Percentiles rank a stretch among this genome's conserved stretches.
Evolutionary conservation across 192 early-diverging fungal species (phyloP).

Genomic region (Backusella circina): DNA sequence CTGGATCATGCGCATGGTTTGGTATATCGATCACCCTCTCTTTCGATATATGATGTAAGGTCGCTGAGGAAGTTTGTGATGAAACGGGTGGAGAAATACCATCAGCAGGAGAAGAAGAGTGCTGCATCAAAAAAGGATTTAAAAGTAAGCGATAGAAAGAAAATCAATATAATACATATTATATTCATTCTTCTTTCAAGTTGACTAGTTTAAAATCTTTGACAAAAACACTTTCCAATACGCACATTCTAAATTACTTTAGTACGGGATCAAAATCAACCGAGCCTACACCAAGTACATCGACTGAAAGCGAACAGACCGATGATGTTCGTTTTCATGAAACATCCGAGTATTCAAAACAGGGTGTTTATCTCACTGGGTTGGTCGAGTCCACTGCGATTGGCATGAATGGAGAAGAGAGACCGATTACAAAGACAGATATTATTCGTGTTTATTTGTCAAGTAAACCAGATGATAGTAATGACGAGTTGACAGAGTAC

Average conservation of each 20-base stretch:
- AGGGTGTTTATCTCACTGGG: slow-evolving; percentile 34
- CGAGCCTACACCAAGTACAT: not conserved
- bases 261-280: slow-evolving; percentile 3
- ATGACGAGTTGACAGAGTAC: slow-evolving; percentile 18
- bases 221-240: slow-evolving; percentile 27
- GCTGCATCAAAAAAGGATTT: slow-evolving; percentile 9
- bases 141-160: not conserved
- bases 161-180: not conserved
- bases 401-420: slow-evolving; percentile 26
- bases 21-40: slow-evolving; percentile 24
- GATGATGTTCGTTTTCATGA: not conserved
- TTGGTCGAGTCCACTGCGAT: slow-evolving; percentile 9
- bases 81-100: slow-evolving; percentile 13
- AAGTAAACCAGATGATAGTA: not conserved
- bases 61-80: slow-evolving; percentile 25
- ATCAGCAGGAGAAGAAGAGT: not conserved
- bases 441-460: slow-evolving; percentile 26
- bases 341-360: not conserved
- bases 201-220: slow-evolving; percentile 1
- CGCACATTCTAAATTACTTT: slow-evolving; percentile 27
- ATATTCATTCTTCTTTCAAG: not conserved
- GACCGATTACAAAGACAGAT: slow-evolving; percentile 11
- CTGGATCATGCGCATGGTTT: slow-evolving; percentile 22
- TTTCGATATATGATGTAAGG: slow-evolving; percentile 17
- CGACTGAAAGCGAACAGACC: not conserved